A percentile compares a stretch with the other conserved stretches of the same genome.
Conservation (phyloP, 2,329 filamentous ascomycete genomes). For the Onygenales sp. region DNA sequence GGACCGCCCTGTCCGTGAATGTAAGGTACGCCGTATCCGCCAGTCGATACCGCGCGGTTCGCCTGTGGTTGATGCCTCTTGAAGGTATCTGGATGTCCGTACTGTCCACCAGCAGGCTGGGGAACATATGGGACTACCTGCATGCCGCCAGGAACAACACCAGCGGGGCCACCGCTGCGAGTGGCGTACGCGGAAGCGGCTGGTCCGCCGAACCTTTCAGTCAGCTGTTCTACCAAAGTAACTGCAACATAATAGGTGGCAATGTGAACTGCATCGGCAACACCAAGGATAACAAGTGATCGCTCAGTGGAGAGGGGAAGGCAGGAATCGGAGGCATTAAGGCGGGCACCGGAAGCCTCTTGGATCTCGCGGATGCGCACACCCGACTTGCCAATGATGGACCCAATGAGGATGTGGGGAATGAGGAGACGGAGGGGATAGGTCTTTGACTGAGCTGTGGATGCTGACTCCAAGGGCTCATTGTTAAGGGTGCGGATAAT, state of each 20-base stretch:
- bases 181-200: slow-evolving; percentile 97
- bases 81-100: slow-evolving; percentile 80
- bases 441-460: slow-evolving; percentile 89
- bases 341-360: slow-evolving; percentile 87
- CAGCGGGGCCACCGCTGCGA: slow-evolving; percentile 83
- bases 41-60: slow-evolving; percentile 61
- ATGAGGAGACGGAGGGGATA: slow-evolving; percentile 93
- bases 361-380: slow-evolving; percentile 97
- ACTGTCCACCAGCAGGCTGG: slow-evolving; percentile 85
- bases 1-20: slow-evolving; percentile 55
- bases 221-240: slow-evolving; percentile 94
- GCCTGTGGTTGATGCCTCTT: slow-evolving; percentile 63
- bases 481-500: slow-evolving; percentile 98
- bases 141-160: slow-evolving; percentile 93
- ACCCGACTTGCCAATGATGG: slow-evolving; percentile 95
- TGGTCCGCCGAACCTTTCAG: slow-evolving; percentile 90
- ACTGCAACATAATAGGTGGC: slow-evolving; percentile 98
- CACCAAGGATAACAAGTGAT: slow-evolving; percentile 94
- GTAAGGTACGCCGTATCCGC: slow-evolving; percentile 61
- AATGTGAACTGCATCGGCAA: slow-evolving; percentile 96
- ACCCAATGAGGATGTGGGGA: slow-evolving; percentile 93
- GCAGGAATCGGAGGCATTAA: slow-evolving; percentile 93
- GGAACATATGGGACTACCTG: slow-evolving; percentile 98
- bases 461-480: slow-evolving; percentile 78
- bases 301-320: slow-evolving; percentile 91